These are phyloP conservation scores for Tricholoma terreum DNA, from an alignment of 768 basidiomycete genomes.

Conservation along the genomic window DNA sequence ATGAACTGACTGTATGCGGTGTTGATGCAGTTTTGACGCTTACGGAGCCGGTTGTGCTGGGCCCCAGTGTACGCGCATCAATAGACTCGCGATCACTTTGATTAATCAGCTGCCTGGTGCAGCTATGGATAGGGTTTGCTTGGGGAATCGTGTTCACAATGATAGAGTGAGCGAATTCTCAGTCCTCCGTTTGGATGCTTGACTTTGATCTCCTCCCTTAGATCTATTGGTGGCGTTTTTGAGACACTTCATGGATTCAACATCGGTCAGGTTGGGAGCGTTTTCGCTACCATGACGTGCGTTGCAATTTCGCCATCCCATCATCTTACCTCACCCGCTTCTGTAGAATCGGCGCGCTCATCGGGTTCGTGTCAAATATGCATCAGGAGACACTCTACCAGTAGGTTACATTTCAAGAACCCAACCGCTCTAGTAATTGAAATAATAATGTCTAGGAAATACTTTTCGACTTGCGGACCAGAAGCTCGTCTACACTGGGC, in stretches of 20 bases:
- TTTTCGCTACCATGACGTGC: slow-evolving; percentile 58
- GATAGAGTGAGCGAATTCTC: slow-evolving; percentile 59
- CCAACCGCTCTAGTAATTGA: no score
- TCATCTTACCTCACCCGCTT: background rate
- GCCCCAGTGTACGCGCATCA: slow-evolving; percentile 57
- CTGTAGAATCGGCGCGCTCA: slow-evolving; percentile 48
- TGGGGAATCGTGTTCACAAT: slow-evolving; percentile 77
- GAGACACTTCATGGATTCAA: slow-evolving; percentile 55
- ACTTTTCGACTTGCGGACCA: slow-evolving; percentile 34
- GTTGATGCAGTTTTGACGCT: slow-evolving; percentile 52
- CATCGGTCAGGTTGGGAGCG: slow-evolving; percentile 54
- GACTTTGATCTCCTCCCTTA: slow-evolving; percentile 20
- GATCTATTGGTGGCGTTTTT: slow-evolving; percentile 59
- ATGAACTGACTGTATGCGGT: background rate
- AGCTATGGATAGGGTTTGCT: slow-evolving; percentile 72
- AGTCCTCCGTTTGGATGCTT: no score
- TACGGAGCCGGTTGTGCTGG: slow-evolving; percentile 72
- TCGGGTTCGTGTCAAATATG: slow-evolving; percentile 45
- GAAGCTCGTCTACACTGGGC: slow-evolving; percentile 63
- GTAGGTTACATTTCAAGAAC: no score
- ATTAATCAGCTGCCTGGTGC: background rate
- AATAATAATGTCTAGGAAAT: slow-evolving; percentile 21
- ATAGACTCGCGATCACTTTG: background rate
- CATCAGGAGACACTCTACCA: slow-evolving; percentile 47
- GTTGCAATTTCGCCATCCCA: background rate